A percentile compares a stretch with the other conserved stretches of the same genome.
Evolutionary conservation across 2,329 filamentous ascomycete species (phyloP).

Genomic region (Fusarium penzigii): DNA sequence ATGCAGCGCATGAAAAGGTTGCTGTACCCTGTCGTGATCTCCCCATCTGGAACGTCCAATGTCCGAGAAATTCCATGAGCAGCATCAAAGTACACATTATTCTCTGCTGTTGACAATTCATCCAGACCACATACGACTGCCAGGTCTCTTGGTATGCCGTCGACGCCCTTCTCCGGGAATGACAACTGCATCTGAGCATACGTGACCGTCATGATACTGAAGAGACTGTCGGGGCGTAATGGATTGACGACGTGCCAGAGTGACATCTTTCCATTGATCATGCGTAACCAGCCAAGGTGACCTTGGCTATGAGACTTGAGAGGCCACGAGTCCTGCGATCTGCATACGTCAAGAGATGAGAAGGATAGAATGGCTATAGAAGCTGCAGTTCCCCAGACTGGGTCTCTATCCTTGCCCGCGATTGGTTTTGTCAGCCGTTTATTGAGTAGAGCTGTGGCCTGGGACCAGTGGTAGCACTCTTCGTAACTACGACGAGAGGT

Average conservation of each 20-base stretch:
- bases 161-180: constrained; percentile 28
- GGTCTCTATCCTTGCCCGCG: constrained; percentile 39
- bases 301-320: constrained; percentile 22
- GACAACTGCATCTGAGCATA: constrained; percentile 40
- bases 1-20: constrained; percentile 39
- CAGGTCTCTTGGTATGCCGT: constrained; percentile 27
- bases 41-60: constrained; percentile 28
- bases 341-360: constrained; percentile 38
- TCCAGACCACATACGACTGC: constrained; percentile 28
- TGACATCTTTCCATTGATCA: constrained; percentile 39
- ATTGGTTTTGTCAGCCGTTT: constrained; percentile 37
- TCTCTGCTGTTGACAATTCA: constrained; percentile 33
- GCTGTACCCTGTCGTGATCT: constrained; percentile 32
- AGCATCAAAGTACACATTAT: constrained; percentile 40
- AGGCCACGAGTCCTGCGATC: constrained; percentile 37
- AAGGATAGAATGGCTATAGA: constrained; percentile 43
- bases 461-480: constrained; percentile 47
- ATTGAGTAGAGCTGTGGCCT: constrained; percentile 43
- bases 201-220: constrained; percentile 33
- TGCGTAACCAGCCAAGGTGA: constrained; percentile 38
- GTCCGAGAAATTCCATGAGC: constrained; percentile 39
- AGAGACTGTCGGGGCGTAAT: constrained; percentile 37
- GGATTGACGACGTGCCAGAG: constrained; percentile 38
- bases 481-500: constrained; percentile 30
- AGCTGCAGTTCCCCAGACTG: constrained; percentile 49